Conservation (phyloP, 2,329 filamentous ascomycete species). For the Colletotrichum tabaci region DNA sequence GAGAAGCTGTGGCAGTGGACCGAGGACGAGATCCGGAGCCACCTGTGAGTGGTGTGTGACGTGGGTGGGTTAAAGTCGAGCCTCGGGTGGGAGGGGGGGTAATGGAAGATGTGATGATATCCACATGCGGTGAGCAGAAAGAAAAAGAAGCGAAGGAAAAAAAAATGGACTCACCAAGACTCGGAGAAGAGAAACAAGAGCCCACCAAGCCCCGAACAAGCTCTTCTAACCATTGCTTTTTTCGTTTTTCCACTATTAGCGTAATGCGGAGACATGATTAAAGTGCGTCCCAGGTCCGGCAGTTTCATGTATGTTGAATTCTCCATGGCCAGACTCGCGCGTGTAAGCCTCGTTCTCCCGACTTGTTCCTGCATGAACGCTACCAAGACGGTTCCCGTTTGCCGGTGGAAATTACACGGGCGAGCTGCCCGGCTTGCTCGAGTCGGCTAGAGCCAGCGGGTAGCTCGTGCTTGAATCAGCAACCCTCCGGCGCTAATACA, state of each 20-base stretch:
- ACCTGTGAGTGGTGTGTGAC: slow-evolving; percentile 8
- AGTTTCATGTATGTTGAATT: slow-evolving; percentile 28
- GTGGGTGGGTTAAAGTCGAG: not conserved
- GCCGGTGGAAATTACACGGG: slow-evolving; percentile 25
- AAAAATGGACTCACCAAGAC: no score
- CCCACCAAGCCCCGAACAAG: not conserved
- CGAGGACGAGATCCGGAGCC: slow-evolving; percentile 49
- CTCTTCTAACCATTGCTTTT: not conserved
- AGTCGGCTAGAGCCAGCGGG: slow-evolving; percentile 11
- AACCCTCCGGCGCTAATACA: not conserved
- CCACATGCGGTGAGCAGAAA: slow-evolving; percentile 19
- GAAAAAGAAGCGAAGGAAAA: no score
- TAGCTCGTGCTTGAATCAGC: slow-evolving; percentile 3
- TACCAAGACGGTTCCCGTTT: slow-evolving; percentile 28
- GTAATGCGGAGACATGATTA: slow-evolving; percentile 21
- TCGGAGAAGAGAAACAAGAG: not conserved
- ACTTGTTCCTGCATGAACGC: slow-evolving; percentile 12
- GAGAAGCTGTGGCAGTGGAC: slow-evolving; percentile 55
- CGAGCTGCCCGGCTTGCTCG: not conserved
- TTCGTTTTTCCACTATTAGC: slow-evolving; percentile 1
- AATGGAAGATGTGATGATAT: slow-evolving; percentile 8
- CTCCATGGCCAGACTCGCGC: slow-evolving; percentile 2
- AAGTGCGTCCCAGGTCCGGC: slow-evolving; percentile 9
- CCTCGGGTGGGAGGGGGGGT: not conserved
- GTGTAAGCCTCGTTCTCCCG: not conserved